Evolutionary conservation across 352 stramenopile species (phyloP), one percentile per base, ranked within the genome.

Genomic region (Phytopythium delawarense): DNA sequence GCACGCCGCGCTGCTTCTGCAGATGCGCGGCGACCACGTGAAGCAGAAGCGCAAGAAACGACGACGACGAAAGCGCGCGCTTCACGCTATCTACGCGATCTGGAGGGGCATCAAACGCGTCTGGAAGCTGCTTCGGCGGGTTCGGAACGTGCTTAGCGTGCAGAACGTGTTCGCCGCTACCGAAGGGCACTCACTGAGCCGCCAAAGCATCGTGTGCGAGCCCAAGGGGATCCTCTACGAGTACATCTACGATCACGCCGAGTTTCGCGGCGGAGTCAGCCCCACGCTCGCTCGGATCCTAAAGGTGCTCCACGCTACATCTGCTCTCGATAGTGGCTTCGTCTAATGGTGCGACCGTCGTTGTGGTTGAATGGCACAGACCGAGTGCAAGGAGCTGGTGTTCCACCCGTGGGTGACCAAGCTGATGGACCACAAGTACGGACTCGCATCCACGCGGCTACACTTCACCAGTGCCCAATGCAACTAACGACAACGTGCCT

Each of bases 221-320:
- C 81, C 84, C 0, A 93, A 90, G 60, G 84, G 82, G 16, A 89
- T 93, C 49, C 57, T 93, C 44, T 92, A 90, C 64, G 84, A 93
- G 64, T 93, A 92, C 52, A 61, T 84, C n/a, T 93, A 92, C 58
- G 82, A 93, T 37, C 72, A 89, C 48, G 79, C 84, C 25, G 84
- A 93, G 61, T 87, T 88, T 39, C 69, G 77, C 0, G 79, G 80
- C 34, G 69, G 81, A 2, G 61, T 66, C 5, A 92, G 84, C 44
- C 77, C 79, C 28, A 91, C 84, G 12, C 57, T 93, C 20, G 64
- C 64, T 42, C 58, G 89, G 12, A 85, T 93, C 20, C 59, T 91
- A 0, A 65, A 92, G 72, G 84, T 93, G 61, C 8, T 64, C 34
- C 59, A 12, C 12, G 25, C 32, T 48, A 0, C 39, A 42, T 15